Evolutionary conservation across 352 stramenopile genomes (phyloP).

Genomic region (Blastocystis sp.): DNA sequence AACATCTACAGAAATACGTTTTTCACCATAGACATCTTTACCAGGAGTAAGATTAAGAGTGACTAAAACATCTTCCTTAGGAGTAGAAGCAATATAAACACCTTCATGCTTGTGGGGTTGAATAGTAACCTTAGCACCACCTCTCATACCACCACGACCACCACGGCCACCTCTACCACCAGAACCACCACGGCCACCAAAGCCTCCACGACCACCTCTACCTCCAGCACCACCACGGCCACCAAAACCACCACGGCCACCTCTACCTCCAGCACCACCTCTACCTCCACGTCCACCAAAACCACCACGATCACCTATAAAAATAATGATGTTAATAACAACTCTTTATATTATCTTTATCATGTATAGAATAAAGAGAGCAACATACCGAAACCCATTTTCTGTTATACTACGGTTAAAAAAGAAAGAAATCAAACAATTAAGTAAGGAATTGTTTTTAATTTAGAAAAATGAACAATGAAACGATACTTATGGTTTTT

Average conservation of each 20-base stretch:
- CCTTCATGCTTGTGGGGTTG: slow-evolving; percentile 68
- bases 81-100: slow-evolving; percentile 83
- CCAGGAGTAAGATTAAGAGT: slow-evolving; percentile 91
- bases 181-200: slow-evolving; percentile 40
- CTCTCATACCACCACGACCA: slow-evolving; percentile 39
- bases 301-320: no score
- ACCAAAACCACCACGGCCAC: slow-evolving; percentile 27
- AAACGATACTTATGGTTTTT: no score
- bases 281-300: slow-evolving; percentile 39
- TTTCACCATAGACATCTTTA: slow-evolving; percentile 96
- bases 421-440: no score
- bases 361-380: no score
- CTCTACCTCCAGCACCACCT: slow-evolving; percentile 41
- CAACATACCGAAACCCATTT: no score
- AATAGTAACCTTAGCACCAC: slow-evolving; percentile 79
- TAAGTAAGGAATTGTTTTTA: no score
- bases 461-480: no score
- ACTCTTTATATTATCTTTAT: no score
- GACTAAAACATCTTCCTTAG: slow-evolving; percentile 91
- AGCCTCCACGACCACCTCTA: slow-evolving; percentile 43
- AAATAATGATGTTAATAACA: no score
- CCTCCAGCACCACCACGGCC: slow-evolving; percentile 28
- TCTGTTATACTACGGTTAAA: no score
- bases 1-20: slow-evolving; percentile 84
- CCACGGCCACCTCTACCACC: background rate